A percentile compares a stretch with the other conserved stretches of the same genome.
These are phyloP conservation scores for Vinca major DNA, from an alignment of 305 asterid species.

Conservation along the genomic window DNA sequence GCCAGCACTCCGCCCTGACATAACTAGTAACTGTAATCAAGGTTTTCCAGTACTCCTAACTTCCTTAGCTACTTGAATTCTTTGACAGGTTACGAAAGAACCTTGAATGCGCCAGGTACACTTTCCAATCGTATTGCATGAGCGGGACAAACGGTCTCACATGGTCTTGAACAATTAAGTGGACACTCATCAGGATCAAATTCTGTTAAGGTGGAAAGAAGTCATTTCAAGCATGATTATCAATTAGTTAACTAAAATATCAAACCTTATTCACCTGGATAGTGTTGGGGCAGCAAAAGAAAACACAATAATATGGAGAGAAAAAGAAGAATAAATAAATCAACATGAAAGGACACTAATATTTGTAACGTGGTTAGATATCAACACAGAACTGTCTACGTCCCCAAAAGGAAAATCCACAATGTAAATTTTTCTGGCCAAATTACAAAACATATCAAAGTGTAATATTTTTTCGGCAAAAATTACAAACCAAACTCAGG, in stretches of 20 bases:
- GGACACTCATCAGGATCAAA: conserved; percentile 80
- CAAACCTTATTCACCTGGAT: not conserved
- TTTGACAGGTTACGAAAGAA: conserved; percentile 15
- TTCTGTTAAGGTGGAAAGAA: conserved; percentile 33
- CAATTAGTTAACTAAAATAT: not conserved
- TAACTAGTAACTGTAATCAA: conserved; percentile 1
- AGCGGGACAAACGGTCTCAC: conserved; percentile 83
- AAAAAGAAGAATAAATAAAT: too few relatives aligned
- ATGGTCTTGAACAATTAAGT: conserved; percentile 66
- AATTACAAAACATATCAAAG: too few relatives aligned
- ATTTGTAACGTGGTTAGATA: too few relatives aligned
- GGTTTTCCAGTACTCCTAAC: not conserved
- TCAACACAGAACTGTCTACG: not conserved
- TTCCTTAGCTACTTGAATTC: not conserved
- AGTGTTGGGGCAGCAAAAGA: too few relatives aligned
- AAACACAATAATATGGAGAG: too few relatives aligned
- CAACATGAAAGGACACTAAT: too few relatives aligned
- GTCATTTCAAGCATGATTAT: conserved; percentile 10
- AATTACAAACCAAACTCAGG: too few relatives aligned
- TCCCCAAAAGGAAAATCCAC: too few relatives aligned
- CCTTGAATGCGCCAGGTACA: conserved; percentile 38
- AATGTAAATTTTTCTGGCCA: too few relatives aligned
- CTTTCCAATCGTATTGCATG: conserved; percentile 49
- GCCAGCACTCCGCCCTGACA: conserved; percentile 62
- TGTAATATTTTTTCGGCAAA: too few relatives aligned